These are phyloP conservation scores for Monosporascus sp. DNA, from an alignment of 2,329 filamentous ascomycete species.

Conservation along the genomic window DNA sequence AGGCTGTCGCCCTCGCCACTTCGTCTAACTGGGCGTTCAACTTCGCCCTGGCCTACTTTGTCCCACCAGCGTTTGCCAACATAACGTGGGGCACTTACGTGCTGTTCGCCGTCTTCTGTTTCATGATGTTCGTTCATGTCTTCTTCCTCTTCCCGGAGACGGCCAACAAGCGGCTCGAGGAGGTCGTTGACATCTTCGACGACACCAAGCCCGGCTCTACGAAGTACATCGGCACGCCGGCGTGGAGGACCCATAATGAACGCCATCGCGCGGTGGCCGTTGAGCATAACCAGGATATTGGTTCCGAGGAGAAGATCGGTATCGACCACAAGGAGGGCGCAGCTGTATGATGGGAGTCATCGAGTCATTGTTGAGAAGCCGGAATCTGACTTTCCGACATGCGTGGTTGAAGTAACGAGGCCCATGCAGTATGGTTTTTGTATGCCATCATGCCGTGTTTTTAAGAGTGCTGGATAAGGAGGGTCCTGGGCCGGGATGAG, in stretches of 20 bases:
- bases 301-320: conserved; percentile 28
- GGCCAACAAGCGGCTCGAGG: conserved; percentile 48
- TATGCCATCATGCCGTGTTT: no score
- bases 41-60: conserved; percentile 43
- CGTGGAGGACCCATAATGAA: conserved; percentile 36
- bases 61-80: conserved; percentile 38
- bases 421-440: no score
- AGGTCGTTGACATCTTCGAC: conserved; percentile 45
- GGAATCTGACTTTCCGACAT: background rate
- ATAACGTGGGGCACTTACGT: conserved; percentile 48
- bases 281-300: conserved; percentile 28
- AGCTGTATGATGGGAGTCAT: background rate
- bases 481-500: no score
- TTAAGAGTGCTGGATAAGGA: no score
- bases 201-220: conserved; percentile 29
- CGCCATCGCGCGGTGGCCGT: conserved; percentile 21
- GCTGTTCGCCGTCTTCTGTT: conserved; percentile 47
- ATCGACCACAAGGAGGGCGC: conserved; percentile 16
- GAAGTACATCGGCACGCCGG: conserved; percentile 33
- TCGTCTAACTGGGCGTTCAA: conserved; percentile 47
- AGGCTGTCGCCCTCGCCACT: conserved; percentile 47
- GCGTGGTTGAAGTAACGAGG: background rate
- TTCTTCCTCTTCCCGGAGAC: conserved; percentile 55
- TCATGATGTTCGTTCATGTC: conserved; percentile 43
- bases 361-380: background rate